Conservation (phyloP, 228 moss, liverwort and hornwort species). For the Sphagnum magellanicum region DNA sequence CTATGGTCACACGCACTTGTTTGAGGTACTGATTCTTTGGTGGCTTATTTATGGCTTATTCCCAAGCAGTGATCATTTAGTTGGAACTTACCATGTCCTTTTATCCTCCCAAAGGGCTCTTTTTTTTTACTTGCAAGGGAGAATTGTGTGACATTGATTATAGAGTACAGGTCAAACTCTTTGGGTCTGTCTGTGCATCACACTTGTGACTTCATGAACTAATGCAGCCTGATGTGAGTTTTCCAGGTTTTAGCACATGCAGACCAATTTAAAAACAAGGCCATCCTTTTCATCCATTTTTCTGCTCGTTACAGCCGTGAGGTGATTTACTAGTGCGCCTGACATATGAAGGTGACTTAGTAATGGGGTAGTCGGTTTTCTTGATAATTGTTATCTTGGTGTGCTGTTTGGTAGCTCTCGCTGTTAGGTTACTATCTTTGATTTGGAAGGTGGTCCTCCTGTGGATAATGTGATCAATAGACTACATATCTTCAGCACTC, state of each 20-base stretch:
- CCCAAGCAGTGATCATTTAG: too few relatives aligned
- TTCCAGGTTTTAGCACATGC: slow-evolving; percentile 62
- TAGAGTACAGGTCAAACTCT: background rate
- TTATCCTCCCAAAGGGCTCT: background rate
- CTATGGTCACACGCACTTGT: slow-evolving; percentile 87
- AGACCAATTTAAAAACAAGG: slow-evolving; percentile 51
- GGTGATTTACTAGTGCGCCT: slow-evolving; percentile 6
- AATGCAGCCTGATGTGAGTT: background rate
- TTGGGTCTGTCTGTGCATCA: background rate
- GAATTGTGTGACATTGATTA: background rate
- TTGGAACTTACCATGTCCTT: background rate
- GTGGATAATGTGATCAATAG: background rate
- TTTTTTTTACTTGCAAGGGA: background rate
- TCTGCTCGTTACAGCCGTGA: slow-evolving; percentile 44
- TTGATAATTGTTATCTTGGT: background rate
- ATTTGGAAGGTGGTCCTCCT: background rate
- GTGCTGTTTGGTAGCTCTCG: background rate
- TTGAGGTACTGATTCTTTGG: slow-evolving; percentile 44
- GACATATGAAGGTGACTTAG: background rate
- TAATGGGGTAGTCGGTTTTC: background rate
- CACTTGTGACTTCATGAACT: background rate
- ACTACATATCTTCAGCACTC: background rate
- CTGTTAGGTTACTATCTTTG: background rate
- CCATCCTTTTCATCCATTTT: slow-evolving; percentile 83
- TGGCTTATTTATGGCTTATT: background rate